Base-by-base conservation (phyloP, 192 early-diverging fungal genomes). In the Coemansia sp. region DNA sequence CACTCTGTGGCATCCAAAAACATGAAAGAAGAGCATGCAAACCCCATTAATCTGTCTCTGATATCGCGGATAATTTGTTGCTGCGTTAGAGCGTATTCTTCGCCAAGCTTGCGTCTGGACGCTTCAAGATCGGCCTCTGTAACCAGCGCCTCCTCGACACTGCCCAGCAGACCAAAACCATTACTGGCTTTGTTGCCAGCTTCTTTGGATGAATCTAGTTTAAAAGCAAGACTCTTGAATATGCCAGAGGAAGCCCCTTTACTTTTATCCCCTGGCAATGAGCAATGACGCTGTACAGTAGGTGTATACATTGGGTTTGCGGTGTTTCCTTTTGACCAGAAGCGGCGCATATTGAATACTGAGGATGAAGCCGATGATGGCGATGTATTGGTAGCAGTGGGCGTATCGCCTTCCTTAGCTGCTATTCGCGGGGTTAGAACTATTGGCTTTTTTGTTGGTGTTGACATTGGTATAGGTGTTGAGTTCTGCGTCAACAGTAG, bases 31-130 rank as follows among this genome's bases (percentile, higher is more conserved):
- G 56, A 8, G 50, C 51, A 39, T 0, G 67, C 37, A 37, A 72
- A 82, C 37, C 19, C 51, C 59, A 65, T 38, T 39, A 77, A 22
- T 4, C 80, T 63, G 58, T 71, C 69, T 1, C 80, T 17, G 22
- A 77, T 61, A n/a, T 83, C 80, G 4, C 72, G 55, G 12, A 83
- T 63, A 2, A 77, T 74, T 62, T 77, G 80, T 56, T 83, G 80
- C 64, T 77, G 75, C 38, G 80, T 83, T 1, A 69, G 53, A 2
- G 75, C 65, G 40, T 71, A 51, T 19, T 70, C 67, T 32, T 77
- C 68, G 25, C 70, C 72, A 7, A 83, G 63, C 50, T 83, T 83
- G 51, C 72, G 71, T 42, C 22, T 64, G 38, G 75, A 72, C 6
- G 46, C 65, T 9, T 74, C 75, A 5, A 83, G 54, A 42, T 77